Percentiles rank a stretch among this genome's conserved stretches.
phyloP scores from a whole-genome alignment of 495 filamentous ascomycete genomes.

The Lentithecium fluviatile region DNA sequence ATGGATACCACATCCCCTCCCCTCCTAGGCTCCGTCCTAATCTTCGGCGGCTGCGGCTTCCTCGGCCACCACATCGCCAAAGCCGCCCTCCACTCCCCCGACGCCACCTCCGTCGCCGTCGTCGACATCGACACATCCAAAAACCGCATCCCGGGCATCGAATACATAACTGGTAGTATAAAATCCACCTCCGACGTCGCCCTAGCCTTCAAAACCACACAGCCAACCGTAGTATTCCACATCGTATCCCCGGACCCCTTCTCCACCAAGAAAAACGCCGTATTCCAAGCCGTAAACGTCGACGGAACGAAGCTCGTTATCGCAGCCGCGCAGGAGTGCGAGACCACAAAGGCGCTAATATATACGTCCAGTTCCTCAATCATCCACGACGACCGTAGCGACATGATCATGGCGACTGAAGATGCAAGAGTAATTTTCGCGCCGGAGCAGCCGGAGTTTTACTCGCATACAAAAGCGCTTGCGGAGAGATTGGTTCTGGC shows the following conservation, averaged over 20 bases:
- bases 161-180: slow-evolving; percentile 11
- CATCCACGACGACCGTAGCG: slow-evolving; percentile 12
- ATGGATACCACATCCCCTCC: no score
- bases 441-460: slow-evolving; percentile 16
- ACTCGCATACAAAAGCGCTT: slow-evolving; percentile 25
- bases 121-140: slow-evolving; percentile 1
- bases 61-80: slow-evolving; percentile 21
- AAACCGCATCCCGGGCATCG: background rate
- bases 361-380: slow-evolving; percentile 29
- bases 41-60: slow-evolving; percentile 21
- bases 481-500: slow-evolving; percentile 10
- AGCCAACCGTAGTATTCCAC: slow-evolving; percentile 19
- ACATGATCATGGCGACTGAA: slow-evolving; percentile 9
- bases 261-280: background rate
- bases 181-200: background rate
- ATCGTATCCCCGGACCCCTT: slow-evolving; percentile 10
- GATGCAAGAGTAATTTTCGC: background rate
- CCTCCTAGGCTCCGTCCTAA: slow-evolving; percentile 7
- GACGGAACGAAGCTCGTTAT: slow-evolving; percentile 15
- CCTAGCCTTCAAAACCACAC: background rate
- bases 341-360: slow-evolving; percentile 6
- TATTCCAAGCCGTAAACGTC: slow-evolving; percentile 15
- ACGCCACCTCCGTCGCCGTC: background rate
- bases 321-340: background rate
- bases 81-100: background rate